A percentile compares a stretch with the other conserved stretches of the same genome.
These are phyloP conservation scores for Daldinia concentrica DNA, from an alignment of 495 filamentous ascomycete genomes.

Conservation along the genomic window DNA sequence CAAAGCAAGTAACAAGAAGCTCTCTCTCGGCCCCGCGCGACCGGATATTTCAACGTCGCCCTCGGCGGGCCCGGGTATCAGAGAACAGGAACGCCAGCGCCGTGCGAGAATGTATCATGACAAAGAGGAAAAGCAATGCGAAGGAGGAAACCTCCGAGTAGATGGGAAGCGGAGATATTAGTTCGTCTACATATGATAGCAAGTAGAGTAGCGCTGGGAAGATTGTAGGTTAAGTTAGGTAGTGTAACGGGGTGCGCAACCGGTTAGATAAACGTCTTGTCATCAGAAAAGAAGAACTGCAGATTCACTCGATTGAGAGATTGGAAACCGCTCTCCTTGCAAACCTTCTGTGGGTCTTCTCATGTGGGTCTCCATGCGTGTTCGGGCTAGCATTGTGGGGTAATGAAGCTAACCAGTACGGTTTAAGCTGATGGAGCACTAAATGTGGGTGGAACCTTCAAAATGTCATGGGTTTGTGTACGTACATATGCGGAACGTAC, in stretches of 20 bases:
- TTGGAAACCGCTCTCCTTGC: slow-evolving; percentile 34
- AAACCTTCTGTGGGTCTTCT: slow-evolving; percentile 9
- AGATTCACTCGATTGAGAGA: slow-evolving; percentile 20
- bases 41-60: slow-evolving; percentile 41
- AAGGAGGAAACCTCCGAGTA: slow-evolving; percentile 18
- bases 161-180: slow-evolving; percentile 8
- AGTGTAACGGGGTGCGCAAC: slow-evolving; percentile 40
- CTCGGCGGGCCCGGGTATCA: slow-evolving; percentile 42
- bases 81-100: slow-evolving; percentile 39
- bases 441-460: neutral
- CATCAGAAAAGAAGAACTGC: slow-evolving; percentile 21
- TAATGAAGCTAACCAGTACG: slow-evolving; percentile 37
- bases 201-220: slow-evolving; percentile 15
- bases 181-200: slow-evolving; percentile 27
- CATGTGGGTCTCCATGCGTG: slow-evolving; percentile 29
- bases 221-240: slow-evolving; percentile 25
- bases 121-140: slow-evolving; percentile 29
- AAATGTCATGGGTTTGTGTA: slow-evolving; percentile 6
- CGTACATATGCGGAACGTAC: neutral
- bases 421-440: slow-evolving; percentile 36
- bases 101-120: slow-evolving; percentile 41
- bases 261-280: slow-evolving; percentile 44
- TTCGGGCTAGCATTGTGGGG: slow-evolving; percentile 43
- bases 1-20: slow-evolving; percentile 18
- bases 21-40: slow-evolving; percentile 37